Conservation (phyloP, 1,284 basidiomycete species). For the Exobasidium cylindrosporum region DNA sequence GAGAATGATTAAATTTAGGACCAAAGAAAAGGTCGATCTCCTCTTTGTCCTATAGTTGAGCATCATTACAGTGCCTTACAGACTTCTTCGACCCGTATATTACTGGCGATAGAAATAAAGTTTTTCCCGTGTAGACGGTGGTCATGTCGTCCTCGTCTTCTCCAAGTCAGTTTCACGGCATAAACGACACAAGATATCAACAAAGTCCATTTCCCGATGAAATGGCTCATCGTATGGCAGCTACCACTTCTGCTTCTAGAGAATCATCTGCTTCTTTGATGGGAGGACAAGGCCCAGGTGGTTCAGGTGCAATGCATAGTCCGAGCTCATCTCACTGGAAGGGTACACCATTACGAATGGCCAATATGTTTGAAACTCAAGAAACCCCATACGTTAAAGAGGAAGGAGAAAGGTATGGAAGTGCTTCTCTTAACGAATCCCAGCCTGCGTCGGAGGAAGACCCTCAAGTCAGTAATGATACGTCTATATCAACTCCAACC, state of each 20-base stretch:
- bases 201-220: not conserved
- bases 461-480: too few relatives aligned
- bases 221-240: not conserved
- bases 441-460: not conserved
- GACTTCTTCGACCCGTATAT: too few relatives aligned
- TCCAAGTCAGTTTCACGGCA: too few relatives aligned
- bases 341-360: not conserved
- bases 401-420: not conserved
- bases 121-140: too few relatives aligned
- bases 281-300: too few relatives aligned
- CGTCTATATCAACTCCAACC: too few relatives aligned
- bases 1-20: too few relatives aligned
- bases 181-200: too few relatives aligned
- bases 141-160: not conserved
- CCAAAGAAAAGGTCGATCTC: too few relatives aligned
- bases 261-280: not conserved
- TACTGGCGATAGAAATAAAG: too few relatives aligned
- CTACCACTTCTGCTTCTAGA: conserved; percentile 9
- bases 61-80: too few relatives aligned
- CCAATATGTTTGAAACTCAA: not conserved
- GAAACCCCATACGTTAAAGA: not conserved
- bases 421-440: not conserved
- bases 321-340: not conserved
- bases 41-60: too few relatives aligned
- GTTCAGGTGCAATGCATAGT: not conserved